Base-by-base conservation (phyloP, 306 rosid genomes). In the Cicer bijugum region DNA sequence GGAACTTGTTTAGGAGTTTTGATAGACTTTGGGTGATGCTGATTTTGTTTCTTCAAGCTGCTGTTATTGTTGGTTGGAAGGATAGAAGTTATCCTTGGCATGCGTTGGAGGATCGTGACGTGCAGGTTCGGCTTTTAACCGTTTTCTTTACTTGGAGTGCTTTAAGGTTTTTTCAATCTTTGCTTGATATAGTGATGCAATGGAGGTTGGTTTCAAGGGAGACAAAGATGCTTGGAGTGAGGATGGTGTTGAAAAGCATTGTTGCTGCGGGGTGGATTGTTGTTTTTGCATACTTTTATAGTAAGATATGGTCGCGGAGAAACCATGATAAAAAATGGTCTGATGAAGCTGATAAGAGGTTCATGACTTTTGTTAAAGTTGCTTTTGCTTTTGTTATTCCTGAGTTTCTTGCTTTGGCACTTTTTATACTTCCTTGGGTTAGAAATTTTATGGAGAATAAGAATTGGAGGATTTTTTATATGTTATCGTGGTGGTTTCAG, bases 401-500 rank as follows among this genome's bases (percentile, higher is more conserved):
- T 0, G 98, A 90, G 88, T 75, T 93, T 69, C 67, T 90, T 38
- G 90, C 87, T 1, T n/a, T 90, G 23, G 84, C 65, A 48, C 80
- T 92, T 20, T 84, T 88, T 59, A 47, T 93, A 20, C 61, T 93
- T 67, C 98, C 98, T 12, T 92, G 97, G 97, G 76, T 90, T 38
- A 75, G 90, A 47, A 92, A 90, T 75, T 92, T 89, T 70, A 45
- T 92, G 16, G 98, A 92, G 88, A 86, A 82, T 42, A 58, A 74
- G 7, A 86, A 92, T 73, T 90, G 96, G 98, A 83, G 79, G 82
- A 42, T 90, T 14, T 85, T 83, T 74, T 67, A 84, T 73, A 28
- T 85, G 77, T 71, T 92, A 23, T 77, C 89, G 0, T 92, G 98
- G 98, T 90, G 98, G 98, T 92, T 89, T 80, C 97, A 87, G 78